Percentiles rank a stretch among this genome's conserved stretches.
phyloP scores from a whole-genome alignment of 169 alveolate species.

The Toxoplasma gondii region DNA sequence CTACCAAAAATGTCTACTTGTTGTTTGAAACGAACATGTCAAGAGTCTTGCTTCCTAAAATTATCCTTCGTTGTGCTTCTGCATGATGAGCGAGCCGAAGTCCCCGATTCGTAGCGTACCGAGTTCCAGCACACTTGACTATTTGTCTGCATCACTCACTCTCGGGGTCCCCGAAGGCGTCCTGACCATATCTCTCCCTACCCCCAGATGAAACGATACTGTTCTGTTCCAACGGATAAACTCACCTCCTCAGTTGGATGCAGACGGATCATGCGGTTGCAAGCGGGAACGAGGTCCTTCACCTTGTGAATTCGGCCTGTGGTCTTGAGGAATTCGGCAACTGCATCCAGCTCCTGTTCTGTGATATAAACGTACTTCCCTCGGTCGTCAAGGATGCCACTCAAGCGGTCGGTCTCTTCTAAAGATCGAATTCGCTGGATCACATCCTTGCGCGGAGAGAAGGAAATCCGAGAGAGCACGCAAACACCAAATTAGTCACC shows the following conservation, averaged over 20 bases:
- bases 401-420: constrained; percentile 41
- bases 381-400: constrained; percentile 46
- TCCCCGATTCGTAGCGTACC: no score
- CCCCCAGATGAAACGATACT: no score
- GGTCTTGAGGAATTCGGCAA: constrained; percentile 21
- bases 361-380: constrained; percentile 37
- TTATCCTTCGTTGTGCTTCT: no score
- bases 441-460: constrained; percentile 20
- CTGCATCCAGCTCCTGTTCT: constrained; percentile 30
- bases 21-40: no score
- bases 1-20: no score
- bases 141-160: no score
- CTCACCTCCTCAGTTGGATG: constrained; percentile 21
- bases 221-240: not conserved
- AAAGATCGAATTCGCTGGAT: constrained; percentile 36
- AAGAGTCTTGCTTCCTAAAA: no score
- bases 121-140: no score
- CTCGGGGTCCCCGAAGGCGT: no score
- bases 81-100: no score
- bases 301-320: constrained; percentile 52
- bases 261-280: constrained; percentile 55
- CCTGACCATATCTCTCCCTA: no score
- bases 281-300: constrained; percentile 41
- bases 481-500: no score
- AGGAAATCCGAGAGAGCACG: not conserved